Percentiles rank a stretch among this genome's conserved stretches.
Conservation (phyloP, 129 eudicot genomes). For the Helichrysum umbraculigerum region DNA sequence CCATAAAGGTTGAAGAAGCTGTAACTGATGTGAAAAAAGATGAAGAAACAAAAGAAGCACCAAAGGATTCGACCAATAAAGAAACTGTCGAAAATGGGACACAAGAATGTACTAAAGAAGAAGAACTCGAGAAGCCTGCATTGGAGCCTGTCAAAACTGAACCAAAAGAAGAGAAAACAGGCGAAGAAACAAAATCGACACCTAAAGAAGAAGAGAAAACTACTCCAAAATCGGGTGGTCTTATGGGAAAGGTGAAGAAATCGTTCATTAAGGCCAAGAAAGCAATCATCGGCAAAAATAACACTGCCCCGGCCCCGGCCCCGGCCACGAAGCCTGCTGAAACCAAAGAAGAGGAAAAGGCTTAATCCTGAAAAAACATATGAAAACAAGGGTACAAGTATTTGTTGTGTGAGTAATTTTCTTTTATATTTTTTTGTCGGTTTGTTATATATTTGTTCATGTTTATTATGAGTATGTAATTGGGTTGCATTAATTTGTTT, state of each 20-base stretch:
- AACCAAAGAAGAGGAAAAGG: conserved; percentile 31
- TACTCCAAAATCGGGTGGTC: conserved; percentile 53
- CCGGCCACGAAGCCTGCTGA: conserved; percentile 16
- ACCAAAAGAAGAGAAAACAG: conserved; percentile 30
- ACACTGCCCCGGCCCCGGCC: neutral
- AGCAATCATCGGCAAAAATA: conserved; percentile 72
- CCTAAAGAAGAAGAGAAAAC: conserved; percentile 62
- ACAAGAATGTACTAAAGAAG: conserved; percentile 22
- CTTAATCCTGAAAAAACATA: neutral
- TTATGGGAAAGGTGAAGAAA: conserved; percentile 78
- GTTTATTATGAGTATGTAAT: conserved; percentile 27
- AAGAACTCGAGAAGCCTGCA: conserved; percentile 29
- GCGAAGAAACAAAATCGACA: conserved; percentile 34
- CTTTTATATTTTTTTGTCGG: conserved; percentile 9
- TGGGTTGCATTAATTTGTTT: conserved; percentile 32
- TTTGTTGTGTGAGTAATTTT: conserved; percentile 6
- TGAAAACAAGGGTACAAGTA: conserved; percentile 17
- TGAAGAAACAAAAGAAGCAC: neutral
- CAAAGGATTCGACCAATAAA: conserved; percentile 7
- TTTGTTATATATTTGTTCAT: conserved; percentile 15
- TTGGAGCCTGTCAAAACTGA: conserved; percentile 24
- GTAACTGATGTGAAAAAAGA: conserved; percentile 25
- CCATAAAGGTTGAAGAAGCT: conserved; percentile 31
- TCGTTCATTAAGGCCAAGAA: conserved; percentile 92
- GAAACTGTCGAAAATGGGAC: conserved; percentile 31